Conservation (phyloP, 2,329 filamentous ascomycete species). For the Exophiala sp. region DNA sequence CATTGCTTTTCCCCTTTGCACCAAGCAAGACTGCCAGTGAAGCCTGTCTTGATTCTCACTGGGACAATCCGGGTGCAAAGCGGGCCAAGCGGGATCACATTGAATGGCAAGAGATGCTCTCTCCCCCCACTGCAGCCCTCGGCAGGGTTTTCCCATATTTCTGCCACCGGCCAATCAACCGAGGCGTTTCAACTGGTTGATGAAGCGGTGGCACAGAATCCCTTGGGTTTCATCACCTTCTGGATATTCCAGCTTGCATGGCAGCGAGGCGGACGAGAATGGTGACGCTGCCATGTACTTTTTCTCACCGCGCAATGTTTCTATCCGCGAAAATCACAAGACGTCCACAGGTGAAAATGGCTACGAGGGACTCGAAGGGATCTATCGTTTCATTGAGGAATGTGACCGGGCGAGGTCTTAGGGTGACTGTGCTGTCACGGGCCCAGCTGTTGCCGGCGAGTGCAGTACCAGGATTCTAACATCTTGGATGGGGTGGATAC, state of each 20-base stretch:
- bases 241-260: conserved; percentile 53
- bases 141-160: conserved; percentile 26
- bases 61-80: conserved; percentile 31
- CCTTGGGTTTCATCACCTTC: conserved; percentile 51
- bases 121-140: conserved; percentile 33
- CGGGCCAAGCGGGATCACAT: conserved; percentile 39
- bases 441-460: conserved; percentile 13
- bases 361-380: conserved; percentile 59
- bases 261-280: conserved; percentile 39
- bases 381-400: conserved; percentile 60
- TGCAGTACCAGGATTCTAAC: conserved; percentile 7
- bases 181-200: conserved; percentile 19
- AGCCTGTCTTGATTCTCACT: conserved; percentile 36
- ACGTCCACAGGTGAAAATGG: conserved; percentile 26
- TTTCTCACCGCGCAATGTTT: conserved; percentile 23
- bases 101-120: conserved; percentile 55
- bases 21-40: conserved; percentile 52
- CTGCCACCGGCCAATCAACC: conserved; percentile 27
- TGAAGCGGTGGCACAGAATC: conserved; percentile 45
- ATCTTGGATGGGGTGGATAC: neutral
- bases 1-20: conserved; percentile 80
- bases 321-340: conserved; percentile 12
- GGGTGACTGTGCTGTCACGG: neutral
- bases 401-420: conserved; percentile 47
- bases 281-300: conserved; percentile 33